Conservation (phyloP, 208 protist species). For the Trypanosomatidae sp. region DNA sequence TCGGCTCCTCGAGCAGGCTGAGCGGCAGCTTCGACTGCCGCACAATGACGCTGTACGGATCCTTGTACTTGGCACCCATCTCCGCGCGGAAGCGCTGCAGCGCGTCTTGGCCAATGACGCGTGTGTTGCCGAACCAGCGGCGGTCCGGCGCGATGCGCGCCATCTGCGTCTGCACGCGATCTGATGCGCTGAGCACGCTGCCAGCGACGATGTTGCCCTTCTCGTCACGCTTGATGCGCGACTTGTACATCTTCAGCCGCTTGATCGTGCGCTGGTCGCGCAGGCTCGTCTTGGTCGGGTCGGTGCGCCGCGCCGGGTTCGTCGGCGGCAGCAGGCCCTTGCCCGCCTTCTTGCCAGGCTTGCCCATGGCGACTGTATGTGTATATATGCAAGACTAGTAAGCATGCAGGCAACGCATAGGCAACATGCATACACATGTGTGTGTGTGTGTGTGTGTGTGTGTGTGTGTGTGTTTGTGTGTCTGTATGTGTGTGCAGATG, state of each 20-base stretch:
- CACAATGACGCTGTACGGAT: constrained; percentile 97
- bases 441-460: no score
- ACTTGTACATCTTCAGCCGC: constrained; percentile 83
- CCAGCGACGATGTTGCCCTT: constrained; percentile 88
- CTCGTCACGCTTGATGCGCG: constrained; percentile 82
- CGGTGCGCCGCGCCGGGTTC: constrained; percentile 61
- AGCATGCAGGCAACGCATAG: no score
- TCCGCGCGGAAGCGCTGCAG: constrained; percentile 95
- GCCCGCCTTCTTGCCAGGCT: constrained; percentile 84
- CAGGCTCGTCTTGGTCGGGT: constrained; percentile 72
- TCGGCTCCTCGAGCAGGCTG: constrained; percentile 85
- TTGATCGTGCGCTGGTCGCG: constrained; percentile 78
- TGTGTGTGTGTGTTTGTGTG: no score
- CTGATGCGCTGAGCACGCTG: constrained; percentile 75
- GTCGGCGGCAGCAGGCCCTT: constrained; percentile 78
- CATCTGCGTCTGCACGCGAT: constrained; percentile 80
- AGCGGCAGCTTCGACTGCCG: constrained; percentile 96
- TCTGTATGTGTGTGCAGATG: no score
- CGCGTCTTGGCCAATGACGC: constrained; percentile 93
- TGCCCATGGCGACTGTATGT: constrained; percentile 83
- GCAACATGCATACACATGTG: no score
- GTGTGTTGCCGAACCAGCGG: constrained; percentile 97
- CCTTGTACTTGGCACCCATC: constrained; percentile 88
- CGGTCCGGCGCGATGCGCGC: constrained; percentile 92
- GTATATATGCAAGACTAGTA: no score